Base-by-base conservation (phyloP, 805 yeast species). In the Candida jianshihensis region DNA sequence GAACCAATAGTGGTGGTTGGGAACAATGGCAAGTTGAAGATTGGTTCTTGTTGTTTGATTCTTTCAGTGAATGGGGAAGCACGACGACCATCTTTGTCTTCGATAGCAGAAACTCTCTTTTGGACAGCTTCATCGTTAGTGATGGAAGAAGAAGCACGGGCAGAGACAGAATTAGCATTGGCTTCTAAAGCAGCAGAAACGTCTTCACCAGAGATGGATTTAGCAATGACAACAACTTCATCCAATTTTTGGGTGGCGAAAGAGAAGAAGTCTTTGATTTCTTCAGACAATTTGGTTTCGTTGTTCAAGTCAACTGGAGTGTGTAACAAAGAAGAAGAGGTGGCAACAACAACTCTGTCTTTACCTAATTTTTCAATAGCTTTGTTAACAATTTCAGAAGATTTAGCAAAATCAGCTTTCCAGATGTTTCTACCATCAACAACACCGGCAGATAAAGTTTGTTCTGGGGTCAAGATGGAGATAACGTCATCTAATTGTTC, bases 1-100 rank as follows among this genome's bases (percentile, higher is more conserved):
- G 99, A 92, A 70, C 99, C 99, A 68, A 92, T 92, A 59, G 98
- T 92, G 66, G 99, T 92, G 64, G 99, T 92, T 71, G 99, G 99
- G 96, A 92, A 92, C 61, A 85, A 72, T 55, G 99, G 98, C 66
- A 92, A 75, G 76, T 92, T 84, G 75, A 84, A 85, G 63, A 78
- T 72, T 55, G 67, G 70, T 73, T 85, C 75, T 75, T 92, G 98
- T 56, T 79, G 89, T 54, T 71, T 81, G 60, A 86, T 78, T 75
- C 99, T 86, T 51, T 66, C 73, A 54, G 82, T 78, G 80, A 92
- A 92, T 45, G 92, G 80, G 56, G 87, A 66, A 65, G 77, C 73
- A 78, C 99, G 87, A 64, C 83, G 75, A 47, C 90, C 74, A 70
- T 75, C 70, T 47, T 84, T 76, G 52, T 73, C 83, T 66, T 80